Evolutionary conservation across 2,329 filamentous ascomycete species (phyloP), one percentile per base, ranked within the genome.

Genomic region (Diaporthe ampelina): DNA sequence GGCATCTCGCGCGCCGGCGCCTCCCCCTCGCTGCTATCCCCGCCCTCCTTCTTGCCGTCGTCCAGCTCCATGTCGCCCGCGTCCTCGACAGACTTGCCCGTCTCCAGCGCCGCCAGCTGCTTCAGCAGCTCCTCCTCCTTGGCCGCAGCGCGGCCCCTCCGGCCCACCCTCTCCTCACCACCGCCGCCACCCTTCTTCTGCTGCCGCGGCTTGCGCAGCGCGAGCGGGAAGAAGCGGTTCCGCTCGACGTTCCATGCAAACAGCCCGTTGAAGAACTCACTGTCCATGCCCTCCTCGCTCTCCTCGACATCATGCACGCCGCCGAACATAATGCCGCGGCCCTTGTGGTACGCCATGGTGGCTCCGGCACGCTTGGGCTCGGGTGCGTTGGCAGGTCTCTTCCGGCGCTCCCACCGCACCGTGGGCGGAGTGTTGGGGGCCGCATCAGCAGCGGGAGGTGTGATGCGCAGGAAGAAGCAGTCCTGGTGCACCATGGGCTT

Each of bases 231-330:
- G 85, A 98, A 98, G 11, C 97, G 90, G 81, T 99, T 99, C 74
- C 96, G 91, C 80, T 98, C 97, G 76, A 98, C 92, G 80, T 97
- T 98, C 94, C 95, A 98, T 7, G 95, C 94, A 80, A 94, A 97
- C 32, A 98, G 85, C 73, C 92, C 90, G 79, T 98, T 96, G 86
- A 98, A 99, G 84, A 99, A 99, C 82, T 98, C 95, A 81, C 94
- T 97, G 72, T 99, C 96, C 78, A 99, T 97, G 4, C 94, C 95
- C 82, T 99, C 97, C 81, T 98, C 95, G 77, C 91, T 96, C 81
- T 95, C 90, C 82, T 97, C 95, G 0, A 97, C 93, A 78, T 98
- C 95, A 79, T 98, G 95, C 5, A 99, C 97, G 70, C 97, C 97
- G 58, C 97, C 97, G 81, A 98, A 98, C 79, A 95, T 85, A 73